Evolutionary conservation across 2,329 filamentous ascomycete genomes (phyloP).

Genomic region (Torrubiella hemipterigena): DNA sequence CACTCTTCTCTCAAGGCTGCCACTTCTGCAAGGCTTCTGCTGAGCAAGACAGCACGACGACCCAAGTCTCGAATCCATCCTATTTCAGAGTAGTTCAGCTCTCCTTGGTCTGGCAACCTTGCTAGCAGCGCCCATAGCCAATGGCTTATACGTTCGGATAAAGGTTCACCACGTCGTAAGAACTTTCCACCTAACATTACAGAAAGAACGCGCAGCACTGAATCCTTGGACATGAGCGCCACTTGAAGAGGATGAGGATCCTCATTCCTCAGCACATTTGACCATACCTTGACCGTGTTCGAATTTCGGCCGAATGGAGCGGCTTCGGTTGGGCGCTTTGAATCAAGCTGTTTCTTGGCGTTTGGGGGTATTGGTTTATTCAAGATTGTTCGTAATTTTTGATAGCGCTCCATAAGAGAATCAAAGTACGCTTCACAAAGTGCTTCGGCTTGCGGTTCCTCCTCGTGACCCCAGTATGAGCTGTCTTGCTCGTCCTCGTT

Average conservation of each 20-base stretch:
- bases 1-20: slow-evolving; percentile 32
- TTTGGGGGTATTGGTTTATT: slow-evolving; percentile 39
- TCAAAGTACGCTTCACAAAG: slow-evolving; percentile 57
- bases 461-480: slow-evolving; percentile 14
- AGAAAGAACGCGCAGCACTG: slow-evolving; percentile 53
- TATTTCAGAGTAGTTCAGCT: slow-evolving; percentile 64
- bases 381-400: slow-evolving; percentile 49
- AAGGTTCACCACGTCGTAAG: slow-evolving; percentile 43
- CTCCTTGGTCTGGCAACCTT: slow-evolving; percentile 59
- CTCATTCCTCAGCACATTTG: slow-evolving; percentile 33
- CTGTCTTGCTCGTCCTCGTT: slow-evolving; percentile 14
- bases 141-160: slow-evolving; percentile 56
- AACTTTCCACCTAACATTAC: slow-evolving; percentile 55
- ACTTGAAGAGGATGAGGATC: slow-evolving; percentile 49
- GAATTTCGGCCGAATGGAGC: slow-evolving; percentile 39
- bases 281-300: slow-evolving; percentile 39
- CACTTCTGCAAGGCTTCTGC: slow-evolving; percentile 41
- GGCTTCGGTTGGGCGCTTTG: slow-evolving; percentile 42
- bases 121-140: slow-evolving; percentile 84
- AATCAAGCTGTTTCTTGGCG: slow-evolving; percentile 39
- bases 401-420: slow-evolving; percentile 53
- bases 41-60: slow-evolving; percentile 57
- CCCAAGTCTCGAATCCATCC: slow-evolving; percentile 68
- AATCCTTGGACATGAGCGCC: slow-evolving; percentile 53
- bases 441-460: slow-evolving; percentile 18